These are phyloP conservation scores for Thalia dealbata DNA, from an alignment of 176 grass and related monocot species.

Conservation along the genomic window DNA sequence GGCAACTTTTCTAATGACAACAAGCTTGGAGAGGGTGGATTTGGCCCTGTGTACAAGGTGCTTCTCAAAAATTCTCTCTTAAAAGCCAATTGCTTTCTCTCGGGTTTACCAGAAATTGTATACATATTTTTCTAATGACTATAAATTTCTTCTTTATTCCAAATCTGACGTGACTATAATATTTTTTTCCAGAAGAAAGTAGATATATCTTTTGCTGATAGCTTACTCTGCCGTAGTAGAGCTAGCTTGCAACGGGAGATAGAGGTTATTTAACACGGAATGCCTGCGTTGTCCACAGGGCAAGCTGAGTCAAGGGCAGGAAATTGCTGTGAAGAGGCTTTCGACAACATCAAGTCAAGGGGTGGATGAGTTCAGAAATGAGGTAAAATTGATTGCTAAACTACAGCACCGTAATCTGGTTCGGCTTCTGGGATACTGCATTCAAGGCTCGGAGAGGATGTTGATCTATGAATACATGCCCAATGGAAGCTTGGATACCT, in stretches of 20 bases:
- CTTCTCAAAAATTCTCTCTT: too few species aligned
- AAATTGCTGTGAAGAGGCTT: neutral
- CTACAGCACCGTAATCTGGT: neutral
- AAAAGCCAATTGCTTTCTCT: too few species aligned
- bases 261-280: too few species aligned
- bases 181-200: too few species aligned
- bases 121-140: too few species aligned
- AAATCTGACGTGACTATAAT: too few species aligned
- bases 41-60: neutral
- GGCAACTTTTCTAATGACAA: neutral
- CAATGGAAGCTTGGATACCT: neutral
- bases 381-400: neutral
- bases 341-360: neutral
- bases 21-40: neutral
- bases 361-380: neutral
- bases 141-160: too few species aligned
- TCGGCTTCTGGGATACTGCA: neutral
- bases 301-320: neutral
- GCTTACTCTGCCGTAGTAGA: too few species aligned
- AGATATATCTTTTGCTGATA: too few species aligned
- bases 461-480: neutral
- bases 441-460: neutral
- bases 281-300: neutral
- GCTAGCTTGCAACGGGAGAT: too few species aligned
- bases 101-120: too few species aligned